Conservation (phyloP, 2,329 filamentous ascomycete genomes). For the Calonectria ilicicola region DNA sequence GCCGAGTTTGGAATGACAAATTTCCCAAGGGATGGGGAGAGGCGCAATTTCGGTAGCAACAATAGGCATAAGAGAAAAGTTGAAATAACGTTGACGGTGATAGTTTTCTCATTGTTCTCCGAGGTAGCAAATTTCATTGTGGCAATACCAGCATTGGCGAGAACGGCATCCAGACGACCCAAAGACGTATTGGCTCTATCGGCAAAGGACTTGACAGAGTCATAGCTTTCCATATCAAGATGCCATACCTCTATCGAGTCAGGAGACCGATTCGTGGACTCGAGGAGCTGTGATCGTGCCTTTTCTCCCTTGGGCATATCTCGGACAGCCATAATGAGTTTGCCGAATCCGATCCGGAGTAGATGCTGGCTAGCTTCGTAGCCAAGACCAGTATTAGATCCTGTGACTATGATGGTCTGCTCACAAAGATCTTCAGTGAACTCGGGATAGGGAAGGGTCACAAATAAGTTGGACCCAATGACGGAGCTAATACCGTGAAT, state of each 20-base stretch:
- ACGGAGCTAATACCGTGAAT: conserved; percentile 24
- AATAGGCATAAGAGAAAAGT: conserved; percentile 39
- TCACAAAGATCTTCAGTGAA: conserved; percentile 33
- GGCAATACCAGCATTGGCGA: conserved; percentile 58
- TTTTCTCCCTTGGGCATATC: conserved; percentile 54
- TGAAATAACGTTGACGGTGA: conserved; percentile 50
- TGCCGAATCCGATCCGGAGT: conserved; percentile 44
- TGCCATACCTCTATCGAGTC: conserved; percentile 57
- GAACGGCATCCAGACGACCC: conserved; percentile 55
- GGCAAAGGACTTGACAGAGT: conserved; percentile 57
- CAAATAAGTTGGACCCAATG: conserved; percentile 34
- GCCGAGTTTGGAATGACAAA: conserved; percentile 40
- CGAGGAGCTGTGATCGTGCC: conserved; percentile 50
- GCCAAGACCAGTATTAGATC: conserved; percentile 55
- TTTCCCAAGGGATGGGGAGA: conserved; percentile 20
- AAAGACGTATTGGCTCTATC: conserved; percentile 40
- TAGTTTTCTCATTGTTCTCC: conserved; percentile 61
- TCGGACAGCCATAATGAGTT: conserved; percentile 53
- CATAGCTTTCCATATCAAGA: conserved; percentile 60
- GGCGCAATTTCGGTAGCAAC: conserved; percentile 41
- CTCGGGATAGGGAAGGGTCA: conserved; percentile 38
- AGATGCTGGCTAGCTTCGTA: conserved; percentile 52
- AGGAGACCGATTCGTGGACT: background rate
- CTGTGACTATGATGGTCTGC: conserved; percentile 53
- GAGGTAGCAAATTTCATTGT: conserved; percentile 49